These are phyloP conservation scores for Climacium dendroides DNA, from an alignment of 225 moss, liverwort and hornwort species.

Conservation along the genomic window DNA sequence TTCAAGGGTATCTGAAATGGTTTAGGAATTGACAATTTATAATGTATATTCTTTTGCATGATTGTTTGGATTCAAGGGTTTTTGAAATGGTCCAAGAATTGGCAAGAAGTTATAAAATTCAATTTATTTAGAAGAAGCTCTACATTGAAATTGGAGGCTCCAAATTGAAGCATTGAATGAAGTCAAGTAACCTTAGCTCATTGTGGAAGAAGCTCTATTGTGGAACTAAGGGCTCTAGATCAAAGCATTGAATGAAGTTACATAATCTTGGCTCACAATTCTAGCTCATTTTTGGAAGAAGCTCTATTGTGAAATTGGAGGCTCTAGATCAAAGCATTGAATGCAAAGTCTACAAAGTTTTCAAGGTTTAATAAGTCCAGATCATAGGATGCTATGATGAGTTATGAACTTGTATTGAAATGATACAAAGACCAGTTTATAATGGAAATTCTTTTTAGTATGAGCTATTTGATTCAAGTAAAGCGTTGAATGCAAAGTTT, in stretches of 20 bases:
- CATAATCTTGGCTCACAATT: too few species aligned
- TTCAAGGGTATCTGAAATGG: too few species aligned
- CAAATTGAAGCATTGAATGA: neutral
- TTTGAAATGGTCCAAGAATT: neutral
- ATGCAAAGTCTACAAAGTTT: too few species aligned
- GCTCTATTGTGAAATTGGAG: neutral
- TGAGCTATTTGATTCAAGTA: neutral
- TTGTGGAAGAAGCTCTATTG: neutral
- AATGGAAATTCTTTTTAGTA: neutral
- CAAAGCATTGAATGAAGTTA: neutral
- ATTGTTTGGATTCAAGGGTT: too few species aligned
- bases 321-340: neutral
- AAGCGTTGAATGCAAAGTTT: neutral
- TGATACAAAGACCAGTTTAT: neutral
- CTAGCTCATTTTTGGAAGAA: neutral
- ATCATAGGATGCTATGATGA: neutral
- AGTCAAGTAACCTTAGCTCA: rapidly evolving
- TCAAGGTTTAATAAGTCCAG: rapidly evolving
- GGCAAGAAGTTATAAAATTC: neutral
- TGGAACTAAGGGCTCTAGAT: neutral
- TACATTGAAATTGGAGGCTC: neutral
- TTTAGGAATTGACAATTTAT: too few species aligned
- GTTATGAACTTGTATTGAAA: neutral
- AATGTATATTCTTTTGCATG: neutral
- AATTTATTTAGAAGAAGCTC: neutral